A percentile compares a stretch with the other conserved stretches of the same genome.
These are phyloP conservation scores for bread wheat (Triticum aestivum) DNA, from an alignment of 176 grass and related monocot genomes.

Conservation along the genomic window IWGSC_CS_RefSeq_v2.1 NC_057804.1:285271747-285272246, in stretches of 20 bases:
- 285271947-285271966: background rate
- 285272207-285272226: constrained; percentile 13
- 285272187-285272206: constrained; percentile 96
- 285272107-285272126: constrained; percentile 92
- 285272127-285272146: constrained; percentile 77
- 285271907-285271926: constrained; percentile 23
- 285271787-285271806: background rate
- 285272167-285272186: constrained; percentile 91
- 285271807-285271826: constrained; percentile 16
- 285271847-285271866: constrained; percentile 28
- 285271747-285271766: too few relatives aligned
- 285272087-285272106: constrained; percentile 93
- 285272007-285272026: background rate
- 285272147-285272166: constrained; percentile 53
- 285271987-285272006: background rate
- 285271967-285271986: background rate
- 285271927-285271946: constrained; percentile 3
- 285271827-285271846: constrained; percentile 27
- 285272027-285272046: background rate
- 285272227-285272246: background rate
- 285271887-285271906: constrained; percentile 30
- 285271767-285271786: too few relatives aligned
- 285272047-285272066: constrained; percentile 17
- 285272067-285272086: constrained; percentile 70
- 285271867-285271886: constrained; percentile 31